Evolutionary conservation across 2,329 filamentous ascomycete species (phyloP).

Genomic region (Hypomyces perniciosus): DNA sequence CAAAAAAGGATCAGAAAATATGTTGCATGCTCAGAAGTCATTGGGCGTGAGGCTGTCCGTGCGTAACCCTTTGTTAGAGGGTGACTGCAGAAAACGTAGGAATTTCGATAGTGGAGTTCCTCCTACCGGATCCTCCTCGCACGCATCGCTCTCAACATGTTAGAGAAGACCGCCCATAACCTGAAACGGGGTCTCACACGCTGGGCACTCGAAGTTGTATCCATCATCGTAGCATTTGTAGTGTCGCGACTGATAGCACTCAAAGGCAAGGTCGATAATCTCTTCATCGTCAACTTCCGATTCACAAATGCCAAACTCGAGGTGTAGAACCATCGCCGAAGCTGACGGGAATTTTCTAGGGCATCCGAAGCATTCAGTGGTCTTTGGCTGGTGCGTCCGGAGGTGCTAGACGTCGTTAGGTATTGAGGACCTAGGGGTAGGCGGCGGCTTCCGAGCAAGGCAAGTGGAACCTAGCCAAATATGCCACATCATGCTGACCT

Average conservation of each 20-base stretch:
- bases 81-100: conserved; percentile 1
- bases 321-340: conserved; percentile 22
- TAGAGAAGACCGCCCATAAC: conserved; percentile 19
- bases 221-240: conserved; percentile 18
- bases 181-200: conserved; percentile 11
- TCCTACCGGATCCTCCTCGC: conserved; percentile 4
- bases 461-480: no score
- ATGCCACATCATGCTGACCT: no score
- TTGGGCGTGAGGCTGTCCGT: no score
- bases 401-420: no score
- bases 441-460: no score
- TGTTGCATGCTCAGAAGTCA: no score
- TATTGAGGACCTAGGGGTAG: no score
- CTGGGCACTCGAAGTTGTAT: conserved; percentile 15
- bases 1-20: no score
- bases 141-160: conserved; percentile 20
- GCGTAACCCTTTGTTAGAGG: no score
- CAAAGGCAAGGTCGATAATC: conserved; percentile 10
- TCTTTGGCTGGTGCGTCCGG: conserved; percentile 12
- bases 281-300: conserved; percentile 6
- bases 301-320: conserved; percentile 18
- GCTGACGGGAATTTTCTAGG: conserved; percentile 11
- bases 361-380: conserved; percentile 17
- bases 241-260: conserved; percentile 3
- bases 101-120: background rate